These are phyloP conservation scores for Seiridium cupressi DNA, from an alignment of 2,329 filamentous ascomycete species.

Conservation along the genomic window DNA sequence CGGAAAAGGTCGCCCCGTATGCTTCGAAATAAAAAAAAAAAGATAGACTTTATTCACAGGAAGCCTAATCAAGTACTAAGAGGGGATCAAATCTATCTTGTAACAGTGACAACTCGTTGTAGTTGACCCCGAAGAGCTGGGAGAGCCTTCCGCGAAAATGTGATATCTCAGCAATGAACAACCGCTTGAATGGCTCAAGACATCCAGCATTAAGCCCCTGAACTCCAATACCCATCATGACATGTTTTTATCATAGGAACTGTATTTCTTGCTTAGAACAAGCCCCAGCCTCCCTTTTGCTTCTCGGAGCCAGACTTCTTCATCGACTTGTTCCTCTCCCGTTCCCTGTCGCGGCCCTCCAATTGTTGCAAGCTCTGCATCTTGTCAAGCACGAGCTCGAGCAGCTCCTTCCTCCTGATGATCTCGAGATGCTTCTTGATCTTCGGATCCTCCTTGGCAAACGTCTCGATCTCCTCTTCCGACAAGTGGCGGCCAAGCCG, in stretches of 20 bases:
- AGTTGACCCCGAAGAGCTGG: conserved; percentile 3
- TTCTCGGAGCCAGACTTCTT: conserved; percentile 29
- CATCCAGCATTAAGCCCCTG: conserved; percentile 2
- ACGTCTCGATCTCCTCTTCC: conserved; percentile 79
- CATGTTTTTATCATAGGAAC: neutral
- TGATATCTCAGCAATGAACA: conserved; percentile 5
- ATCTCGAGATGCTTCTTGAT: conserved; percentile 87
- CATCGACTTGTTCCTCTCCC: conserved; percentile 26
- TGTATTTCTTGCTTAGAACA: conserved; percentile 35
- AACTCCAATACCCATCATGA: conserved; percentile 5
- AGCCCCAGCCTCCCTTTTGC: conserved; percentile 46
- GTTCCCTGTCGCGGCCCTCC: conserved; percentile 69
- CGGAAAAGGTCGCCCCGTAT: too few relatives aligned
- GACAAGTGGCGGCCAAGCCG: conserved; percentile 79
- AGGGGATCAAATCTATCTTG: conserved; percentile 6
- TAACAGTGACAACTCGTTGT: neutral
- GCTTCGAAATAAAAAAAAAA: neutral
- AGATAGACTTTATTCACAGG: neutral
- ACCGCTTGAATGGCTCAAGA: neutral
- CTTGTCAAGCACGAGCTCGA: conserved; percentile 91
- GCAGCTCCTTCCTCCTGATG: conserved; percentile 84
- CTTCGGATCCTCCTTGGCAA: conserved; percentile 91
- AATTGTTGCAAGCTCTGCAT: conserved; percentile 88
- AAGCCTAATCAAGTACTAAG: neutral
- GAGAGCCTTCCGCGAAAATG: neutral